Conservation (phyloP, 768 basidiomycete genomes). For the Holtermanniella nyarrowii region DNA sequence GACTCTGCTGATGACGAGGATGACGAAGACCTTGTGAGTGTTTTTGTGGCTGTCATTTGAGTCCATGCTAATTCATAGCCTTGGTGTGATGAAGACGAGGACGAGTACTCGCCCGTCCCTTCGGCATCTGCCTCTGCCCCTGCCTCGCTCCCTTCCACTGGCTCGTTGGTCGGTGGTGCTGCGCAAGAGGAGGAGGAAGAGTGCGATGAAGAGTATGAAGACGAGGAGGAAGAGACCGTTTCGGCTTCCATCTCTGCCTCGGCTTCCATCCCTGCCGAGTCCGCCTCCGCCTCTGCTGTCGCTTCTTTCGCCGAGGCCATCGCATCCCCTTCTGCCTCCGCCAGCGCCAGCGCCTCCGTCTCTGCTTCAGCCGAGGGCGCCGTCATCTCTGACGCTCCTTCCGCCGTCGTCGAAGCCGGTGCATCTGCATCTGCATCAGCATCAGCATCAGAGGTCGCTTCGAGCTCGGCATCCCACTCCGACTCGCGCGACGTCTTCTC, state of each 20-base stretch:
- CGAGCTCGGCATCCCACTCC: not conserved
- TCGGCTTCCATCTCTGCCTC: not conserved
- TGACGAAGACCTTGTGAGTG: not conserved
- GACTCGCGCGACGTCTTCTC: not conserved
- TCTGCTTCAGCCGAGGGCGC: not conserved
- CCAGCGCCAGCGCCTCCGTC: not conserved
- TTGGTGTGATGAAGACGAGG: not conserved
- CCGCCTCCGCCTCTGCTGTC: not conserved
- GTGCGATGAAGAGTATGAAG: not conserved
- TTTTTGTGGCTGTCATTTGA: not conserved
- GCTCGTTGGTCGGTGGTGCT: not conserved
- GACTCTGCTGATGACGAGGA: not conserved
- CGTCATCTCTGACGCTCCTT: not conserved
- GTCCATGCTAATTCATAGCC: too few species aligned
- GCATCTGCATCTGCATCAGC: not conserved
- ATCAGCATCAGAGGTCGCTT: not conserved
- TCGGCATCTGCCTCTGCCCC: not conserved
- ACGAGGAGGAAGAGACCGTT: not conserved
- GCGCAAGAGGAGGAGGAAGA: not conserved
- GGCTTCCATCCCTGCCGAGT: not conserved
- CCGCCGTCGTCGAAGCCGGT: not conserved
- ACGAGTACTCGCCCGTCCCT: not conserved
- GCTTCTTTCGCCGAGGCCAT: not conserved
- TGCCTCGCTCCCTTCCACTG: not conserved
- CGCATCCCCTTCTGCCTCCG: not conserved